Conservation (phyloP, 306 rosid species). For the Ormosia semicastrata region DNA sequence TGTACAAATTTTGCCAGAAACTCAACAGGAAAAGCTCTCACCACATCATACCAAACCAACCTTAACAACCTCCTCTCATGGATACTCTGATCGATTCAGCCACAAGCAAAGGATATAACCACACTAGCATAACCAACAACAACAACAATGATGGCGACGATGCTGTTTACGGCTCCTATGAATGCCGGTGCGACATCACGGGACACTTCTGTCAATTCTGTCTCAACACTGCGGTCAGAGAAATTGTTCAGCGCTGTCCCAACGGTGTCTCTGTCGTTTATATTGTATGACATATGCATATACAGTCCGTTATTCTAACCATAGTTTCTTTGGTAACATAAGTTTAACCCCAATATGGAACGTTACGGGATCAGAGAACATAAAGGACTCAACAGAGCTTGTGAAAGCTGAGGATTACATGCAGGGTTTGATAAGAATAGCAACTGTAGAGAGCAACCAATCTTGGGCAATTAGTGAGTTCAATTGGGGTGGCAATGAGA, state of each 20-base stretch:
- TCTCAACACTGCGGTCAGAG: background rate
- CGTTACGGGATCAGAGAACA: background rate
- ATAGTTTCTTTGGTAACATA: background rate
- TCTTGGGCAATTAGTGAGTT: background rate
- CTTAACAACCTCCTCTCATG: background rate
- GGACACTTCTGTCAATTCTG: conserved; percentile 28
- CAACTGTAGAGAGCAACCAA: background rate
- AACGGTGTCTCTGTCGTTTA: background rate
- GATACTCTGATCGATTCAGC: background rate
- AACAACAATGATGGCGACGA: background rate
- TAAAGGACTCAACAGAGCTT: background rate
- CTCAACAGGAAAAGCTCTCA: background rate
- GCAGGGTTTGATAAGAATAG: conserved; percentile 8
- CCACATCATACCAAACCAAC: conserved; percentile 13
- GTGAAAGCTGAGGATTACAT: background rate
- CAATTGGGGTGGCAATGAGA: background rate
- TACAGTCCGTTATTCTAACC: background rate
- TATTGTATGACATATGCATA: conserved; percentile 28
- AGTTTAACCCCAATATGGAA: background rate
- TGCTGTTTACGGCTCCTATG: conserved; percentile 9
- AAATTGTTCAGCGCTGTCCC: background rate
- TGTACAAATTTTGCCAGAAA: background rate
- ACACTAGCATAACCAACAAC: background rate
- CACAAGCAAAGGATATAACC: background rate
- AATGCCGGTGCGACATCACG: background rate